A percentile compares a stretch with the other conserved stretches of the same genome.
These are phyloP conservation scores for Candida suzukii DNA, from an alignment of 805 yeast species.

Conservation along the genomic window DNA sequence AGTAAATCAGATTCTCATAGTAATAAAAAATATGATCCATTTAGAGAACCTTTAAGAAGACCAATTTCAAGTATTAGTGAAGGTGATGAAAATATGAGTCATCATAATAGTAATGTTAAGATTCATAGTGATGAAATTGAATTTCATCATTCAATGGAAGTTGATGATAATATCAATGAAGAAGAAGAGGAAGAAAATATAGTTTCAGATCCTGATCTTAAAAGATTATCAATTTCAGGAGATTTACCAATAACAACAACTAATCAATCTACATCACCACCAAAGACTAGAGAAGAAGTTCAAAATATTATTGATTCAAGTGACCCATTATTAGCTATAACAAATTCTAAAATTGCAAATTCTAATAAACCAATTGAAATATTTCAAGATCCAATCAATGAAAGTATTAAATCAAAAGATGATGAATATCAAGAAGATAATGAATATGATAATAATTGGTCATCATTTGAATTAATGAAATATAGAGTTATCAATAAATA, in stretches of 20 bases:
- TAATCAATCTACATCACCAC: constrained; percentile 1
- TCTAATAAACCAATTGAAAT: background rate
- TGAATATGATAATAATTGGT: background rate
- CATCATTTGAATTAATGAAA: background rate
- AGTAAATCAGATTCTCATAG: background rate
- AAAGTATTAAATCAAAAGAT: background rate
- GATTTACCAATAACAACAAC: background rate
- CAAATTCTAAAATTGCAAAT: constrained; percentile 8
- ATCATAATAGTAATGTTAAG: too few relatives aligned
- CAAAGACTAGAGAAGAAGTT: constrained; percentile 7
- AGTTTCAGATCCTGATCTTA: constrained; percentile 4
- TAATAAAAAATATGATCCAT: constrained; percentile 1
- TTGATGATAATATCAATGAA: constrained; percentile 8
- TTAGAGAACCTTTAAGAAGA: constrained; percentile 16
- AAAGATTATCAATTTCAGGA: background rate
- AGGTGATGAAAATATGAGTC: constrained; percentile 6
- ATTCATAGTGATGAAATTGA: background rate
- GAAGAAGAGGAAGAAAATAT: constrained; percentile 4
- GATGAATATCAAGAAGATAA: too few relatives aligned
- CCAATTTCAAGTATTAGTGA: constrained; percentile 4
- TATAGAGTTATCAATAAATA: background rate
- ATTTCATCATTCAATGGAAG: constrained; percentile 4
- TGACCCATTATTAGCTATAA: constrained; percentile 17
- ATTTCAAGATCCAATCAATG: background rate
- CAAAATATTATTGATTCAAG: constrained; percentile 12